These are phyloP conservation scores for Linnemannia elongata DNA, from an alignment of 192 early-diverging fungal species.

Conservation along the genomic window DNA sequence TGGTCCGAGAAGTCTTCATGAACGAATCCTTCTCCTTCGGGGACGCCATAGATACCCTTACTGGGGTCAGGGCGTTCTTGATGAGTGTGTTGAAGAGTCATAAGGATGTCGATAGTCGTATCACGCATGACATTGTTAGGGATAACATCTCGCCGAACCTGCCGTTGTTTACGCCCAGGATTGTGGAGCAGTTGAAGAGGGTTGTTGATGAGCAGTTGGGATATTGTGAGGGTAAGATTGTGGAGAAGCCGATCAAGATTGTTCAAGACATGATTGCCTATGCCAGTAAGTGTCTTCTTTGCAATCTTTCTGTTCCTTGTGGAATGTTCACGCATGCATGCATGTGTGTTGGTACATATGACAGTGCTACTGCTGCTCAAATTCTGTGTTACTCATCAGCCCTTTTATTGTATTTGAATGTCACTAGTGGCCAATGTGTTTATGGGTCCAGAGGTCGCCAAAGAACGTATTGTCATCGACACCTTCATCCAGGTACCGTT, in stretches of 20 bases:
- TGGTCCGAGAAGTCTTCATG: constrained; percentile 55
- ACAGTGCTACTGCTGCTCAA: neutral
- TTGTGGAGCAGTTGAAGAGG: constrained; percentile 23
- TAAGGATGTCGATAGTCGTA: constrained; percentile 5
- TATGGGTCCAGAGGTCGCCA: constrained; percentile 37
- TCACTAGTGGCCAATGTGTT: constrained; percentile 41
- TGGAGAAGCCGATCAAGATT: constrained; percentile 36
- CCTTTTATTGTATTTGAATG: neutral
- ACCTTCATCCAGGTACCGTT: constrained; percentile 27
- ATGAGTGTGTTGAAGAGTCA: constrained; percentile 27
- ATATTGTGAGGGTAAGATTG: constrained; percentile 19
- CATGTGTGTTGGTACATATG: neutral
- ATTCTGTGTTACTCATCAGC: neutral
- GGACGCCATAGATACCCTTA: constrained; percentile 27
- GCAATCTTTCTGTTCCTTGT: neutral
- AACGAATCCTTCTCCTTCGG: constrained; percentile 39
- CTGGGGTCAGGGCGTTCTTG: constrained; percentile 22
- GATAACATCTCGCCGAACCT: constrained; percentile 56
- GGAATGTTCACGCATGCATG: neutral
- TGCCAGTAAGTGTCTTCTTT: constrained; percentile 40
- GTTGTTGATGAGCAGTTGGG: constrained; percentile 21
- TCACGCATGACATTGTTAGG: constrained; percentile 31
- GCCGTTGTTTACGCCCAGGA: constrained; percentile 48
- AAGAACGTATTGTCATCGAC: constrained; percentile 27
- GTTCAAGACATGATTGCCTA: constrained; percentile 55